Evolutionary conservation across 2,329 filamentous ascomycete genomes (phyloP).

Genomic region (Tolypocladium tropicale): DNA sequence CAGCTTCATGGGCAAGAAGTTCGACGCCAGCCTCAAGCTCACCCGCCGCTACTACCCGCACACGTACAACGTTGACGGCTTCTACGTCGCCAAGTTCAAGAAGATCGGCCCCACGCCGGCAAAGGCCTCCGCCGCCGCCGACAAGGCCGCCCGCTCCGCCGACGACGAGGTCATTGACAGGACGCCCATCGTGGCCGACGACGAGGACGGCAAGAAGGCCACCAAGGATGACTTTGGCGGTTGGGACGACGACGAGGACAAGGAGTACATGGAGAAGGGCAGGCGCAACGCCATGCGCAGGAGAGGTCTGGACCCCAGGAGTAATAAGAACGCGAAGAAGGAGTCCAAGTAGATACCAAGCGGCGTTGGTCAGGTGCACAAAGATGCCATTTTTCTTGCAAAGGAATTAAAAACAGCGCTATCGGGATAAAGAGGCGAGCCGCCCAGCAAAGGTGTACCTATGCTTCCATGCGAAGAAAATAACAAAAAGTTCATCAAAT

Average conservation of each 20-base stretch:
- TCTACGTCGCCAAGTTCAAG: constrained; percentile 97
- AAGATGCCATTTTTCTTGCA: neutral
- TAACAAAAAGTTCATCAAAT: constrained; percentile 4
- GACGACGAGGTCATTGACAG: constrained; percentile 50
- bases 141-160: constrained; percentile 17
- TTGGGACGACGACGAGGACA: constrained; percentile 66
- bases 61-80: constrained; percentile 91
- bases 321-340: constrained; percentile 23
- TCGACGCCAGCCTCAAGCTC: constrained; percentile 74
- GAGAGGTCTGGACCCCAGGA: constrained; percentile 64
- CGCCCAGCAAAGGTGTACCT: neutral
- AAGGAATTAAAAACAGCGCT: neutral
- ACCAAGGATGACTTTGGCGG: constrained; percentile 52
- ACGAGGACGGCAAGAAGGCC: constrained; percentile 36
- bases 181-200: constrained; percentile 49
- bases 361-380: neutral
- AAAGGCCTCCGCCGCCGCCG: constrained; percentile 26
- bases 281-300: constrained; percentile 63
- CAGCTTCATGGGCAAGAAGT: constrained; percentile 81
- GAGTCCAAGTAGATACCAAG: constrained; percentile 8
- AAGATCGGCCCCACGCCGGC: constrained; percentile 72
- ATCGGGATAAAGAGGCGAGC: neutral
- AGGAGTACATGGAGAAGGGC: constrained; percentile 61
- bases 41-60: constrained; percentile 85
- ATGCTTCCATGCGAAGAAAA: constrained; percentile 3